phyloP scores from a whole-genome alignment of 2,329 filamentous ascomycete genomes.

The Neurospora sp. region DNA sequence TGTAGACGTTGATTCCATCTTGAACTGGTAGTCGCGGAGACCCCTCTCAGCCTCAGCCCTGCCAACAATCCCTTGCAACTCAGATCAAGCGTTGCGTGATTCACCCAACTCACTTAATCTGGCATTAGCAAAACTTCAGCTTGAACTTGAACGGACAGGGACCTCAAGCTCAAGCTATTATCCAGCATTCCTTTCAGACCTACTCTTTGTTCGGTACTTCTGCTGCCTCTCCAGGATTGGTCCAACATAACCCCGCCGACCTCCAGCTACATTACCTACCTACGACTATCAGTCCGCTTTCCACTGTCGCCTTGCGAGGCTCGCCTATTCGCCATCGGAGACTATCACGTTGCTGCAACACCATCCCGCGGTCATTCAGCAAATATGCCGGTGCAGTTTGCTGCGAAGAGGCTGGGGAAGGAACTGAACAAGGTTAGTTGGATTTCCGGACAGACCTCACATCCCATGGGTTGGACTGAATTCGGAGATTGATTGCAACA shows the following conservation, averaged over 20 bases:
- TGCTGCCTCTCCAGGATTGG: not conserved
- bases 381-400: conserved; percentile 27
- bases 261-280: not conserved
- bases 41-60: not conserved
- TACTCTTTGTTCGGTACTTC: not conserved
- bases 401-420: conserved; percentile 48
- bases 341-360: not conserved
- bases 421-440: conserved; percentile 45
- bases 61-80: not conserved
- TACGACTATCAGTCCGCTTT: not conserved
- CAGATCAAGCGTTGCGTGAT: not conserved
- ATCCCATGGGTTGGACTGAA: not conserved
- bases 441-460: not conserved
- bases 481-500: not conserved
- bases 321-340: not conserved
- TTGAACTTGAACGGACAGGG: not conserved
- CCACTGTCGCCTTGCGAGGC: not conserved
- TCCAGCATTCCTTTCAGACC: not conserved
- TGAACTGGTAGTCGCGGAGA: not conserved
- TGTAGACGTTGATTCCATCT: not conserved
- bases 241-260: not conserved
- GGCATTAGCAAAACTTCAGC: not conserved
- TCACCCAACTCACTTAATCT: not conserved
- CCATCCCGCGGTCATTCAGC: not conserved
- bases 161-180: not conserved